These are phyloP conservation scores for Podila horticola DNA, from an alignment of 192 early-diverging fungal genomes.

Conservation along the genomic window DNA sequence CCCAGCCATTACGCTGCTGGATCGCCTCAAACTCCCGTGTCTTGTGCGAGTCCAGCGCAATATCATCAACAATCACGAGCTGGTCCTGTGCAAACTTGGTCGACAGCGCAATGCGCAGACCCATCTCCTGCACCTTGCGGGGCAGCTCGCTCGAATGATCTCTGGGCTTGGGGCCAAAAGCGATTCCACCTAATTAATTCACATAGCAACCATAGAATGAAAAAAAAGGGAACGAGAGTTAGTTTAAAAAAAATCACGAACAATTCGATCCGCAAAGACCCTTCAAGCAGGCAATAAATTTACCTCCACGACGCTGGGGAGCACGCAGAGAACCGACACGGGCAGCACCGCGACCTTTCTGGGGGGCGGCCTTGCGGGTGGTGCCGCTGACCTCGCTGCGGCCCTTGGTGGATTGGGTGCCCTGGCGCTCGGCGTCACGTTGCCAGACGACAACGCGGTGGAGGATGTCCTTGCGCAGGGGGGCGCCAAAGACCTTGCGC, in stretches of 20 bases:
- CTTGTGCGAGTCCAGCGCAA: slow-evolving; percentile 62
- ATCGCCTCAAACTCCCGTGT: slow-evolving; percentile 63
- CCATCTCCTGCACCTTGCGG: slow-evolving; percentile 87
- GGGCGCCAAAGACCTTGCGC: slow-evolving; percentile 78
- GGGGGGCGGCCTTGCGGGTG: slow-evolving; percentile 82
- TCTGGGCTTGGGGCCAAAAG: slow-evolving; percentile 92
- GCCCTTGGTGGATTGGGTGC: slow-evolving; percentile 85
- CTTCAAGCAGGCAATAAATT: background rate
- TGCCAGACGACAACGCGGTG: slow-evolving; percentile 91
- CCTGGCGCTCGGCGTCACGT: slow-evolving; percentile 79
- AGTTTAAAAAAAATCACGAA: background rate
- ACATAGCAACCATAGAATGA: background rate
- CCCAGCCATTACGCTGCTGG: slow-evolving; percentile 55
- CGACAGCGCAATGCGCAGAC: slow-evolving; percentile 84
- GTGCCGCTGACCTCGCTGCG: slow-evolving; percentile 88
- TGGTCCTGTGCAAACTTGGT: slow-evolving; percentile 93
- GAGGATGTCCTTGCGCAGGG: slow-evolving; percentile 83
- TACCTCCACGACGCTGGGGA: slow-evolving; percentile 90
- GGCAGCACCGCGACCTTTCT: slow-evolving; percentile 95
- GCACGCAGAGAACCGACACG: slow-evolving; percentile 85
- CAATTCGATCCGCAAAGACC: background rate
- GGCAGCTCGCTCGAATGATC: slow-evolving; percentile 85
- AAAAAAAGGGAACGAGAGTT: background rate
- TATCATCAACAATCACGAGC: slow-evolving; percentile 82
- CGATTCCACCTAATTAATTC: slow-evolving; percentile 68